A percentile compares a stretch with the other conserved stretches of the same genome.
Conservation (phyloP, 495 filamentous ascomycete genomes). For the Aspergillus bridgeri region DNA sequence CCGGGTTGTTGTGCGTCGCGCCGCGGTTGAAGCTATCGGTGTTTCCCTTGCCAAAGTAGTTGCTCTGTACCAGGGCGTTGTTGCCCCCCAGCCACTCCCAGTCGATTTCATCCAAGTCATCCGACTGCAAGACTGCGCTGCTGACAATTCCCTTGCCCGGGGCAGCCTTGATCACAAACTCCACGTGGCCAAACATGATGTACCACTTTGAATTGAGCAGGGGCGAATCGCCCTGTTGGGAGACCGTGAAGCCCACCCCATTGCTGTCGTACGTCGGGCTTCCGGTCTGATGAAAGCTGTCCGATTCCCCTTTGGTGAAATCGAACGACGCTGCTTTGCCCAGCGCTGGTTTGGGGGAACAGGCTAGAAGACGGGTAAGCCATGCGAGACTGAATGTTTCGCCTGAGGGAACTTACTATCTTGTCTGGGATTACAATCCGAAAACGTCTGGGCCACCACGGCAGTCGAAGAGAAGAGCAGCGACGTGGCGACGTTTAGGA, state of each 20-base stretch:
- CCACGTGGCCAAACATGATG: slow-evolving; percentile 68
- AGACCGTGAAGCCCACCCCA: slow-evolving; percentile 81
- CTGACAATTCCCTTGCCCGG: slow-evolving; percentile 64
- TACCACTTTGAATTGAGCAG: slow-evolving; percentile 73
- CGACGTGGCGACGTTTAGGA: background rate
- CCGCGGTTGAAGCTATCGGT: slow-evolving; percentile 65
- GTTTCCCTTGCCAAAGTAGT: slow-evolving; percentile 84
- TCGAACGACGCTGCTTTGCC: slow-evolving; percentile 75
- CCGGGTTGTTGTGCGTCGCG: slow-evolving; percentile 49
- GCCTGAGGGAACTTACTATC: background rate
- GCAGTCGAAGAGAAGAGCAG: slow-evolving; percentile 27
- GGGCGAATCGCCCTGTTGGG: slow-evolving; percentile 77
- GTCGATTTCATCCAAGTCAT: slow-evolving; percentile 86
- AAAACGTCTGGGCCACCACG: slow-evolving; percentile 30
- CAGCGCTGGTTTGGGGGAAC: slow-evolving; percentile 77
- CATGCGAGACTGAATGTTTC: background rate
- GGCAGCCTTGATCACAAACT: slow-evolving; percentile 57
- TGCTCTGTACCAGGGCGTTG: slow-evolving; percentile 60
- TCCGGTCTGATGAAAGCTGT: slow-evolving; percentile 66
- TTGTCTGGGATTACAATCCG: slow-evolving; percentile 54
- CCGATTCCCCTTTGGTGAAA: slow-evolving; percentile 67
- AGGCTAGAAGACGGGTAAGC: slow-evolving; percentile 42
- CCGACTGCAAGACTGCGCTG: slow-evolving; percentile 77
- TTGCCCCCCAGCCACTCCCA: slow-evolving; percentile 81
- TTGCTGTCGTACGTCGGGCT: slow-evolving; percentile 66